Evolutionary conservation across 2,329 filamentous ascomycete genomes (phyloP).

Genomic region (Diplodia sapinea): DNA sequence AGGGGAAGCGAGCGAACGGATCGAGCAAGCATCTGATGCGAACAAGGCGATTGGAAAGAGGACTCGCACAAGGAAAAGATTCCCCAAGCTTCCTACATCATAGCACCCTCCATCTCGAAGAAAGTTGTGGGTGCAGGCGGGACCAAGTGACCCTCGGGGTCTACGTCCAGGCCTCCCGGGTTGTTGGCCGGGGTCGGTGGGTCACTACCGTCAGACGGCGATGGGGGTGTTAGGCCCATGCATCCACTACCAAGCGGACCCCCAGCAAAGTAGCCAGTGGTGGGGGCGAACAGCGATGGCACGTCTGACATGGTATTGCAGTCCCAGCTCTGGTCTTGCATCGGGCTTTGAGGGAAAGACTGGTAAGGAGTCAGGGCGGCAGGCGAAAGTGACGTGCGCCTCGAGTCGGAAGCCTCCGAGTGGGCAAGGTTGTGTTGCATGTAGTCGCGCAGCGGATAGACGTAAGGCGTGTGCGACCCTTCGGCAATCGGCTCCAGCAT

Average conservation of each 20-base stretch:
- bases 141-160: slow-evolving; percentile 2
- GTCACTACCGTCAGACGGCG: slow-evolving; percentile 5
- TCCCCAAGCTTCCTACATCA: neutral
- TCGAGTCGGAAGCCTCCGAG: neutral
- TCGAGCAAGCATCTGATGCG: too few species aligned
- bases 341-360: slow-evolving; percentile 13
- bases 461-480: neutral
- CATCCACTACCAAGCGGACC: neutral
- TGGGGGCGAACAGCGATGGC: neutral
- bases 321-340: slow-evolving; percentile 13
- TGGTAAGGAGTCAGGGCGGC: neutral
- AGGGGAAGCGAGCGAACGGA: too few species aligned
- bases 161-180: slow-evolving; percentile 10
- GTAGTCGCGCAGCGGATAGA: neutral
- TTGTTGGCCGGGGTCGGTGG: slow-evolving; percentile 6
- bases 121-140: neutral
- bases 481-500: neutral
- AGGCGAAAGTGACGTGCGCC: neutral
- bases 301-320: slow-evolving; percentile 5
- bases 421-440: neutral
- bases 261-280: neutral
- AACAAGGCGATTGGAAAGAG: neutral
- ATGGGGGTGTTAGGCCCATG: neutral
- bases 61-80: neutral
- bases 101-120: slow-evolving; percentile 4